Conservation (phyloP, 345 rosid species). For the Citrus sinensis region DVS_A1.0 CM039169.1:539501-540000, state of each 20-base stretch:
- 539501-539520: slow-evolving; percentile 36
- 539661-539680: slow-evolving; percentile 1
- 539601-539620: slow-evolving; percentile 12
- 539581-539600: slow-evolving; percentile 85
- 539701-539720: slow-evolving; percentile 1
- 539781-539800: not conserved
- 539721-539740: not conserved
- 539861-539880: too few species aligned
- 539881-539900: too few species aligned
- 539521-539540: slow-evolving; percentile 57
- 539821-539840: too few species aligned
- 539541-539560: slow-evolving; percentile 66
- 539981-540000: too few species aligned
- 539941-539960: too few species aligned
- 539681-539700: not conserved
- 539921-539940: too few species aligned
- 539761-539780: not conserved
- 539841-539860: not conserved
- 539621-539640: slow-evolving; percentile 11
- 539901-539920: too few species aligned
- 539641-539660: not conserved
- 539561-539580: slow-evolving; percentile 73
- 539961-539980: too few species aligned
- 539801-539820: not conserved
- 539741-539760: not conserved